These are phyloP conservation scores for Kazachstania bromeliacearum DNA, from an alignment of 805 yeast genomes.

Conservation along the genomic window DNA sequence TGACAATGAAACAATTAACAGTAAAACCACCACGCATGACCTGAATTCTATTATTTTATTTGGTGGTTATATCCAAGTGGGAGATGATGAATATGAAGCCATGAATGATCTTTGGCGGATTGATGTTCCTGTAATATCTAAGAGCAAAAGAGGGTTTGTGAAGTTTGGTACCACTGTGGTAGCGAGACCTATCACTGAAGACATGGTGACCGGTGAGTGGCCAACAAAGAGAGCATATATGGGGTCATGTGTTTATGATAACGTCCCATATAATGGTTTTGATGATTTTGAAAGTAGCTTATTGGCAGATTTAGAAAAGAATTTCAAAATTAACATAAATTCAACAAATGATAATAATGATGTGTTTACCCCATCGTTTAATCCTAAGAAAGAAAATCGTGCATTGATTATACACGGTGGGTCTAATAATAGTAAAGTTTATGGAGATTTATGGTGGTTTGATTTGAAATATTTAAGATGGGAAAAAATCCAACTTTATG, in stretches of 20 bases:
- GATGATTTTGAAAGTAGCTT: constrained; percentile 5
- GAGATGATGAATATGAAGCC: constrained; percentile 25
- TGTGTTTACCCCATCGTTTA: background rate
- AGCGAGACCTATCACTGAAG: constrained; percentile 26
- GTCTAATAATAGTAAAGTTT: constrained; percentile 27
- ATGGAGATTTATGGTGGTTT: constrained; percentile 44
- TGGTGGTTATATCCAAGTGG: constrained; percentile 39
- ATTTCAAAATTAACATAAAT: constrained; percentile 2
- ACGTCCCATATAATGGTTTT: constrained; percentile 5
- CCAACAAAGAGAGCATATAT: constrained; percentile 32
- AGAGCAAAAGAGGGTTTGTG: constrained; percentile 27
- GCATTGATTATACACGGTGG: constrained; percentile 33
- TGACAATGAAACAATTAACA: background rate
- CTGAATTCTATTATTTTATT: constrained; percentile 27
- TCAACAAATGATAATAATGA: background rate
- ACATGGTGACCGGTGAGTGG: constrained; percentile 10
- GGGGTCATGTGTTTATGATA: constrained; percentile 14
- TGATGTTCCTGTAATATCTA: constrained; percentile 31
- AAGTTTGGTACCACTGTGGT: constrained; percentile 30
- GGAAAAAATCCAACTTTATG: constrained; percentile 19
- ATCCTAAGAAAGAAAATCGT: background rate
- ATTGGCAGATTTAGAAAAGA: constrained; percentile 6
- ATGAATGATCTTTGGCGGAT: constrained; percentile 36
- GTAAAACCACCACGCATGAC: background rate
- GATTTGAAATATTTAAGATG: constrained; percentile 37